phyloP scores from a whole-genome alignment of 2,329 filamentous ascomycete genomes.

The Cadophora luteo-olivacea region DNA sequence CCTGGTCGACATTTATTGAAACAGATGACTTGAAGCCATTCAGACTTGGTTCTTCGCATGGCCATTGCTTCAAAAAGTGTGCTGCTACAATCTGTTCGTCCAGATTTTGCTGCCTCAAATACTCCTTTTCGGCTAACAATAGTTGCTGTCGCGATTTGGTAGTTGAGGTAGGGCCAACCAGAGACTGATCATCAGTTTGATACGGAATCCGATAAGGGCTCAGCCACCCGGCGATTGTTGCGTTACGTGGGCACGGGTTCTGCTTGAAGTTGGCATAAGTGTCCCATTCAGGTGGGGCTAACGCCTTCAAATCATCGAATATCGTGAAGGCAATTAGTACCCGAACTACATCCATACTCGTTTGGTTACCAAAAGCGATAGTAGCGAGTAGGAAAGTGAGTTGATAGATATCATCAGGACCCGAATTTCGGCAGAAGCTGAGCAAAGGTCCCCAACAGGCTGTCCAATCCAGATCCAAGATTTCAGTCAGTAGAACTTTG shows the following conservation, averaged over 20 bases:
- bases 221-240: no score
- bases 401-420: slow-evolving; percentile 40
- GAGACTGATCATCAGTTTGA: no score
- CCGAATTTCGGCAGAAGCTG: slow-evolving; percentile 44
- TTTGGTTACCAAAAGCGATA: slow-evolving; percentile 50
- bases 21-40: slow-evolving; percentile 40
- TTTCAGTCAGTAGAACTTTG: slow-evolving; percentile 48
- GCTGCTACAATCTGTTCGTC: slow-evolving; percentile 49
- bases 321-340: slow-evolving; percentile 54
- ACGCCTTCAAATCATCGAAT: no score
- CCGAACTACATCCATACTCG: slow-evolving; percentile 50
- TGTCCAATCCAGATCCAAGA: slow-evolving; percentile 47
- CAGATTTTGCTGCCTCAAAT: slow-evolving; percentile 43
- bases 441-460: slow-evolving; percentile 53
- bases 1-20: slow-evolving; percentile 40
- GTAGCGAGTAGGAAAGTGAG: slow-evolving; percentile 55
- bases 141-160: no score
- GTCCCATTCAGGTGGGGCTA: slow-evolving; percentile 46
- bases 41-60: slow-evolving; percentile 47
- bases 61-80: slow-evolving; percentile 54
- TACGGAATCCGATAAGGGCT: no score
- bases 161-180: no score
- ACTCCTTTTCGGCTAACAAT: slow-evolving; percentile 31
- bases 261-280: slow-evolving; percentile 22
- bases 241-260: no score